Conservation (phyloP, 2,329 filamentous ascomycete species). For the Plectosphaerella sp. region DNA sequence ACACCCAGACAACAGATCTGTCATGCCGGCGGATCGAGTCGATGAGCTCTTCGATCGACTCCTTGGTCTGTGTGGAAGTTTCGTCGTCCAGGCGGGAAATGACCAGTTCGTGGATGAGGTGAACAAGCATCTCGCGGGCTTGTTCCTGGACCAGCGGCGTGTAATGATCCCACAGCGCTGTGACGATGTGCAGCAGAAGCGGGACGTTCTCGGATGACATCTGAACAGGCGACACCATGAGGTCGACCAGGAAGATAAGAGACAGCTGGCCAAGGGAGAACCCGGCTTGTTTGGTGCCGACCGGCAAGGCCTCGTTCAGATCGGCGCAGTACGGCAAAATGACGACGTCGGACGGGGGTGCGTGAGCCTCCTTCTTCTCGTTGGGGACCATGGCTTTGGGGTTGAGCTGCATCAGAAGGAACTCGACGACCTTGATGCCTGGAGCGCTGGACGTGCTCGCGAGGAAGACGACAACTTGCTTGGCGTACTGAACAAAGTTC, state of each 20-base stretch:
- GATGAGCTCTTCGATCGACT: slow-evolving; percentile 80
- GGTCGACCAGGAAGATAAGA: slow-evolving; percentile 87
- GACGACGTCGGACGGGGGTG: slow-evolving; percentile 67
- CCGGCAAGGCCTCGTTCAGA: slow-evolving; percentile 70
- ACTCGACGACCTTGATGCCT: slow-evolving; percentile 89
- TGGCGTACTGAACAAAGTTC: slow-evolving; percentile 96
- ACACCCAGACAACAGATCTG: slow-evolving; percentile 82
- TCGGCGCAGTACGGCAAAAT: slow-evolving; percentile 88
- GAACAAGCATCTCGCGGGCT: slow-evolving; percentile 94
- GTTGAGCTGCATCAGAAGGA: slow-evolving; percentile 82
- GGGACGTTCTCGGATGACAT: slow-evolving; percentile 76
- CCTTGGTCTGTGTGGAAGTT: slow-evolving; percentile 56
- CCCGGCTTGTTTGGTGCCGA: slow-evolving; percentile 86
- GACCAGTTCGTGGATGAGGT: slow-evolving; percentile 93
- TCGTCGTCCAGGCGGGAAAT: slow-evolving; percentile 73
- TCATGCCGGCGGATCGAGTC: slow-evolving; percentile 84
- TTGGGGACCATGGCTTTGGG: slow-evolving; percentile 97
- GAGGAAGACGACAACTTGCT: slow-evolving; percentile 95
- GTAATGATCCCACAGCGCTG: slow-evolving; percentile 97
- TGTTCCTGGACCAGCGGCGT: slow-evolving; percentile 93
- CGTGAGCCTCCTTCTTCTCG: slow-evolving; percentile 68
- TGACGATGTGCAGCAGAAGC: slow-evolving; percentile 82
- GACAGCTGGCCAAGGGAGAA: slow-evolving; percentile 92
- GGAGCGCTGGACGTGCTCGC: slow-evolving; percentile 71
- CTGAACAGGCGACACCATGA: slow-evolving; percentile 90